Evolutionary conservation across 371 early-diverging fungal genomes (phyloP).

Genomic region (Zopfochytrium polystomum): DNA sequence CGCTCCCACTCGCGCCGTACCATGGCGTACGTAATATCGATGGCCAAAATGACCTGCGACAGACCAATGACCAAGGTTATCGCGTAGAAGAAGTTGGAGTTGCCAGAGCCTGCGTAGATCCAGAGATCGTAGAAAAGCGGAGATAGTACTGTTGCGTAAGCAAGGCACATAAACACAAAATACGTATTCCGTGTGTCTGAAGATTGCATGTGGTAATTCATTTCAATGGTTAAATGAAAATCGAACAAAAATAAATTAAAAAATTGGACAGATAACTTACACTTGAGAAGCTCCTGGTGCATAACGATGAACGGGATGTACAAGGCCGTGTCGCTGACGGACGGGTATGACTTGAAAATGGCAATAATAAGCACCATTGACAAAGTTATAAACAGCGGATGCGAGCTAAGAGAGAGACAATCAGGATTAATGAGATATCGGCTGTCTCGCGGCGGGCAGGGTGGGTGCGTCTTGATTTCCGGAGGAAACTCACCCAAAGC

Average conservation of each 20-base stretch:
- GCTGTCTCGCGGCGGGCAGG: neutral
- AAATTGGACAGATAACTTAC: slow-evolving; percentile 45
- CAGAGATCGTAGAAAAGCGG: slow-evolving; percentile 92
- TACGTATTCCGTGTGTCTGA: slow-evolving; percentile 40
- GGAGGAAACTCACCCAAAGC: slow-evolving; percentile 55
- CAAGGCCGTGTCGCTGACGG: slow-evolving; percentile 77
- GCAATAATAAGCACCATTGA: slow-evolving; percentile 71
- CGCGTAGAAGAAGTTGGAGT: slow-evolving; percentile 96
- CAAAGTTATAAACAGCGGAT: slow-evolving; percentile 72
- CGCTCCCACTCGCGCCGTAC: slow-evolving; percentile 74
- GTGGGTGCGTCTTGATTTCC: neutral
- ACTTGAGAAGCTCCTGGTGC: slow-evolving; percentile 81
- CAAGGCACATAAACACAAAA: slow-evolving; percentile 58
- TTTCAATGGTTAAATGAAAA: slow-evolving; percentile 2
- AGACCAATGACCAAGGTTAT: slow-evolving; percentile 87
- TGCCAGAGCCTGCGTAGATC: slow-evolving; percentile 91
- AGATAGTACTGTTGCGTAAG: slow-evolving; percentile 71
- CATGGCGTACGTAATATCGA: slow-evolving; percentile 73
- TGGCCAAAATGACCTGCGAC: slow-evolving; percentile 74
- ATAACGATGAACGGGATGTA: slow-evolving; percentile 76
- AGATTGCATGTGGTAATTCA: neutral
- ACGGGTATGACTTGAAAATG: slow-evolving; percentile 89
- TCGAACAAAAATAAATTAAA: neutral
- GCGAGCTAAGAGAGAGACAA: slow-evolving; percentile 47
- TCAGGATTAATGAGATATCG: neutral